Evolutionary conservation across 75 land plant species (phyloP).

Genomic region (Sequoia sempervirens): DNA sequence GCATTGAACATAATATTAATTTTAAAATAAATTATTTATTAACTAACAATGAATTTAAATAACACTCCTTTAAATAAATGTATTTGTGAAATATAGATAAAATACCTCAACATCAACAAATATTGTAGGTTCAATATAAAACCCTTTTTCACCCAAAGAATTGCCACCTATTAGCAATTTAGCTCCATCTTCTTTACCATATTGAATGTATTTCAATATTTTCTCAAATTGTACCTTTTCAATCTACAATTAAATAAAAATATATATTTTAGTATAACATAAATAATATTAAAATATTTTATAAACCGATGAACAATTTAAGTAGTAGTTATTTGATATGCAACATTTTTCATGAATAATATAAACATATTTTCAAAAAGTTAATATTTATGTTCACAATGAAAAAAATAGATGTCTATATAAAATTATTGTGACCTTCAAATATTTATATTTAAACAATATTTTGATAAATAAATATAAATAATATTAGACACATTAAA

Average conservation of each 20-base stretch:
- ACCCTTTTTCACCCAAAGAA: conserved; percentile 18
- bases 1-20: background rate
- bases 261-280: background rate
- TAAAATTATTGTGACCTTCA: no score
- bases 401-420: no score
- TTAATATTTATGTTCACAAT: no score
- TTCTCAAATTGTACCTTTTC: conserved; percentile 69
- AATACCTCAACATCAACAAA: conserved; percentile 74
- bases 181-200: conserved; percentile 58
- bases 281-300: background rate
- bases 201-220: conserved; percentile 39
- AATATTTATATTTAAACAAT: no score
- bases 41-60: background rate
- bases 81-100: background rate
- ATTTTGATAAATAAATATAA: no score
- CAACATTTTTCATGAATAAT: no score
- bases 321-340: no score
- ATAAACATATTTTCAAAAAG: no score
- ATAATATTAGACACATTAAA: no score
- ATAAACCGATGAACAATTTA: no score
- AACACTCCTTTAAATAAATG: background rate
- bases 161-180: conserved; percentile 76
- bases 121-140: conserved; percentile 60
- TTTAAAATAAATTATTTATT: background rate
- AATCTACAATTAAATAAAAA: conserved; percentile 28